A percentile compares a stretch with the other conserved stretches of the same genome.
Evolutionary conservation across 2,329 filamentous ascomycete species (phyloP).

Genomic region (Diaporthe eres): DNA sequence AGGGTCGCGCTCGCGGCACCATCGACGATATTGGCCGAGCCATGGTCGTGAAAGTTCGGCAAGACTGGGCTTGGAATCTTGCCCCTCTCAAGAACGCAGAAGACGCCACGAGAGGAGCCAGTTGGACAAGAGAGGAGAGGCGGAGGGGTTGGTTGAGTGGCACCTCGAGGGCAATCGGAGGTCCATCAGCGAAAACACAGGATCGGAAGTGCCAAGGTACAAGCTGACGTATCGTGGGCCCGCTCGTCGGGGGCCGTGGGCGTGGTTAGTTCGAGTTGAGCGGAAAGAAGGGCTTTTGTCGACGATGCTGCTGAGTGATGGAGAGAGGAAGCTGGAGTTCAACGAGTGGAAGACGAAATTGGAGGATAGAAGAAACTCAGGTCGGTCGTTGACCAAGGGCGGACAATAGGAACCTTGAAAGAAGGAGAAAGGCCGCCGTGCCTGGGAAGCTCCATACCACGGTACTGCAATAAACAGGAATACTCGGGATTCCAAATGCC

Average conservation of each 20-base stretch:
- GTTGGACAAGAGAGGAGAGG: not conserved
- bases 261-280: not conserved
- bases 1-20: constrained; percentile 25
- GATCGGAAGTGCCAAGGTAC: constrained; percentile 14
- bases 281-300: not conserved
- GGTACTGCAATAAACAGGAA: constrained; percentile 14
- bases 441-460: constrained; percentile 8
- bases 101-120: constrained; percentile 15
- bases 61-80: not conserved
- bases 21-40: constrained; percentile 26
- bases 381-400: not conserved
- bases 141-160: constrained; percentile 17
- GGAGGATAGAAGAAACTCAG: not conserved
- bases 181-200: constrained; percentile 35
- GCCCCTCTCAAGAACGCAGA: constrained; percentile 12
- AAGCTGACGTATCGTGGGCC: constrained; percentile 30
- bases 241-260: constrained; percentile 27
- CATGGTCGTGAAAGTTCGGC: constrained; percentile 4
- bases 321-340: not conserved
- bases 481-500: constrained; percentile 22
- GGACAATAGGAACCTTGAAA: not conserved
- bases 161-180: not conserved
- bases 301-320: not conserved
- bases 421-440: not conserved
- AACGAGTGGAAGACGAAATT: not conserved